These are phyloP conservation scores for Benincasa hispida DNA, from an alignment of 306 rosid genomes.

Conservation along the genomic window DNA sequence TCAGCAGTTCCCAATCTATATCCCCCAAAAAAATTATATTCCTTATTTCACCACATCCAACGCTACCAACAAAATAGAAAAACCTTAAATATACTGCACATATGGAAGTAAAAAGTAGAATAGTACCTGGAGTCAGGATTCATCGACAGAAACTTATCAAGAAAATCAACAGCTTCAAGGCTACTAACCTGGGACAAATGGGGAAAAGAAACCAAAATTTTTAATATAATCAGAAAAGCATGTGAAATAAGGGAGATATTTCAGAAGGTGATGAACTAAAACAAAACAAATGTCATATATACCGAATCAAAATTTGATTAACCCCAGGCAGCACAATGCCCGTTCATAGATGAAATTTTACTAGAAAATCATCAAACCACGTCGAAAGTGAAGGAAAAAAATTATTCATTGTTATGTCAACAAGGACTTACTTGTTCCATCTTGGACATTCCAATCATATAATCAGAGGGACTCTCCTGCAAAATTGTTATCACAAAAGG, in stretches of 20 bases:
- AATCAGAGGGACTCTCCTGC: constrained; percentile 68
- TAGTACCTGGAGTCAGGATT: constrained; percentile 11
- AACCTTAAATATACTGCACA: neutral
- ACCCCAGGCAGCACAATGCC: neutral
- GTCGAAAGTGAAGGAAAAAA: neutral
- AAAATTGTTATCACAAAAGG: constrained; percentile 12
- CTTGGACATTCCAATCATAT: constrained; percentile 75
- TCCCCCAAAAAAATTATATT: neutral
- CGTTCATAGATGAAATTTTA: neutral
- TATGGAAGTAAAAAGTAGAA: neutral
- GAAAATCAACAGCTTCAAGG: constrained; percentile 66
- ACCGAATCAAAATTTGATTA: neutral
- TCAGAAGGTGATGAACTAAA: neutral
- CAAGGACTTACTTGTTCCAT: constrained; percentile 56
- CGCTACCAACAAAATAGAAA: neutral
- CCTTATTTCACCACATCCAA: neutral
- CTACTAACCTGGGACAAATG: constrained; percentile 58
- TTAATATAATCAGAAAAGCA: neutral
- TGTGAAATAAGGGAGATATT: neutral
- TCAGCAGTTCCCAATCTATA: neutral
- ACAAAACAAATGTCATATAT: neutral
- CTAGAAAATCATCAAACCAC: no score
- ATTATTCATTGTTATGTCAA: neutral
- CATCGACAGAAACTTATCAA: constrained; percentile 58
- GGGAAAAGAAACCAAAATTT: neutral